Conservation (phyloP, 2,329 filamentous ascomycete genomes). For the Periconia sp. region DNA sequence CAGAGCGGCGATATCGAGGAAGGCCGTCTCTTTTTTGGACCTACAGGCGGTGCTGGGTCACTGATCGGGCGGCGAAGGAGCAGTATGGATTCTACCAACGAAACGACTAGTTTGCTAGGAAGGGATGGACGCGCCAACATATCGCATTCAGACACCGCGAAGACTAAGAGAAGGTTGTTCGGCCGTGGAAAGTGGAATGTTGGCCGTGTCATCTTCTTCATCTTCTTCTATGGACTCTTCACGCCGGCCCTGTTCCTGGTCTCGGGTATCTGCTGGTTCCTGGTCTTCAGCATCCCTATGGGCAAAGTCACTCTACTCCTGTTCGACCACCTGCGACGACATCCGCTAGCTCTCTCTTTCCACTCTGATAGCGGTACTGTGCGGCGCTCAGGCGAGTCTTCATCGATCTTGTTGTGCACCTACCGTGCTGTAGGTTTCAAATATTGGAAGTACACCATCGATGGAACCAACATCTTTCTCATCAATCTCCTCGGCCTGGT, state of each 20-base stretch:
- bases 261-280: constrained; percentile 89
- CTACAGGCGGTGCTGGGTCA: constrained; percentile 70
- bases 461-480: constrained; percentile 98
- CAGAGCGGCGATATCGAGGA: constrained; percentile 97
- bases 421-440: constrained; percentile 92
- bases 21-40: constrained; percentile 93
- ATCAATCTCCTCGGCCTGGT: constrained; percentile 96
- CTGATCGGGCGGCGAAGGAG: constrained; percentile 85
- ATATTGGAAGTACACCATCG: constrained; percentile 99
- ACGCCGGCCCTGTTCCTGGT: constrained; percentile 85
- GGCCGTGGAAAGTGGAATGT: constrained; percentile 95
- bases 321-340: constrained; percentile 88
- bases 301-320: constrained; percentile 90
- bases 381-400: constrained; percentile 72
- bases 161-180: constrained; percentile 82
- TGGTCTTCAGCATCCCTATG: constrained; percentile 99
- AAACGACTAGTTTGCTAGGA: constrained; percentile 88
- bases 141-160: constrained; percentile 44
- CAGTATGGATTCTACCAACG: constrained; percentile 86
- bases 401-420: constrained; percentile 92
- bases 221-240: constrained; percentile 93
- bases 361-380: constrained; percentile 82
- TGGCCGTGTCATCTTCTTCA: constrained; percentile 92
- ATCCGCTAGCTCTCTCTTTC: constrained; percentile 91
- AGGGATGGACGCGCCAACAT: constrained; percentile 61